phyloP scores from a whole-genome alignment of 2,329 filamentous ascomycete genomes.

The Penicillium expansum region DNA sequence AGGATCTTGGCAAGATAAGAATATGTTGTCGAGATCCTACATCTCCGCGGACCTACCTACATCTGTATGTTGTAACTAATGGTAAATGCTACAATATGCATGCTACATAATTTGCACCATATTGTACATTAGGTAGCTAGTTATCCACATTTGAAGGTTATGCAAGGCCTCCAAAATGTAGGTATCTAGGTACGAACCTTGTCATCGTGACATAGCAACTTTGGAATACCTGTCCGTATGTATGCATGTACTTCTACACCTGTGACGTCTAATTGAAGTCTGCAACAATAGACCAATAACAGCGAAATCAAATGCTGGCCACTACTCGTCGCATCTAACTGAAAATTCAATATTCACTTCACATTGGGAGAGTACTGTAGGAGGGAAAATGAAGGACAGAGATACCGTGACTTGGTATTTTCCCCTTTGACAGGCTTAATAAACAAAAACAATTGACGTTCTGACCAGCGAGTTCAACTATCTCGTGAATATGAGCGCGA shows the following conservation, averaged over 20 bases:
- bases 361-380: slow-evolving; percentile 16
- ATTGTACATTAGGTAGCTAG: neutral
- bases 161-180: neutral
- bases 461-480: slow-evolving; percentile 50
- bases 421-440: neutral
- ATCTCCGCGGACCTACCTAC: neutral
- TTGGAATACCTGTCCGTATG: neutral
- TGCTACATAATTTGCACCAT: neutral
- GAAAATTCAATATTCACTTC: no score
- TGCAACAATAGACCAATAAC: neutral
- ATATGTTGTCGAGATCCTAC: neutral
- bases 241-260: neutral
- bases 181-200: no score
- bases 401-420: slow-evolving; percentile 50
- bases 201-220: neutral
- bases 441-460: slow-evolving; percentile 18
- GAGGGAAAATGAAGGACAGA: slow-evolving; percentile 50
- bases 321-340: no score
- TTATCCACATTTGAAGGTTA: no score
- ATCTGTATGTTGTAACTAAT: neutral
- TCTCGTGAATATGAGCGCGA: slow-evolving; percentile 62
- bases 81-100: neutral
- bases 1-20: slow-evolving; percentile 5
- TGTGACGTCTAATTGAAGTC: neutral
- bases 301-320: neutral